phyloP scores from a whole-genome alignment of 805 yeast genomes.

The Suhomyces xylopsoci region DNA sequence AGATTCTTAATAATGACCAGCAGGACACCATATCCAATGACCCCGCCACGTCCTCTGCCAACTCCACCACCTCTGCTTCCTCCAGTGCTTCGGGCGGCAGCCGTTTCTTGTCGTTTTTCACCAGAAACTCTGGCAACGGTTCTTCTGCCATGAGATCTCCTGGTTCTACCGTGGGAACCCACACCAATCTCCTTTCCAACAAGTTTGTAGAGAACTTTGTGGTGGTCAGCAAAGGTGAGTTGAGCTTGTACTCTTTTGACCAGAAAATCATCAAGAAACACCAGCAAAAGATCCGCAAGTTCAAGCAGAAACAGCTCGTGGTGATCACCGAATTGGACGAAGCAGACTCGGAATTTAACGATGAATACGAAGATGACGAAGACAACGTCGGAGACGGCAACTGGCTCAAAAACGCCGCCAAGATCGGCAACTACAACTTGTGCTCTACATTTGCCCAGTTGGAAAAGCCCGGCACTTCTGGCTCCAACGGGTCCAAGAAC shows the following conservation, averaged over 20 bases:
- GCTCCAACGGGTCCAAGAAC: conserved; percentile 8
- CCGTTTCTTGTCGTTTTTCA: conserved; percentile 29
- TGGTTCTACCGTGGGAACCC: conserved; percentile 7
- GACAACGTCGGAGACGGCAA: conserved; percentile 56
- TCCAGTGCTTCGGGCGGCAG: conserved; percentile 10
- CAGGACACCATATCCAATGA: conserved; percentile 22
- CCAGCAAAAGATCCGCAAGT: conserved; percentile 26
- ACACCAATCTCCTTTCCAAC: conserved; percentile 17
- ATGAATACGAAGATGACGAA: conserved; percentile 22
- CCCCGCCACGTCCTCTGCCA: conserved; percentile 14
- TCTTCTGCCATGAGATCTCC: background rate
- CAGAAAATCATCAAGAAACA: conserved; percentile 42
- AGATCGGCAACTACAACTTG: conserved; percentile 50
- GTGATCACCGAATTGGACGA: conserved; percentile 11
- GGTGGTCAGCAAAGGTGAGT: conserved; percentile 67
- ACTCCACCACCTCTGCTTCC: conserved; percentile 7
- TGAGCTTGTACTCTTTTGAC: conserved; percentile 55
- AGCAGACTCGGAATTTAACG: conserved; percentile 23
- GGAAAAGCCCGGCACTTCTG: conserved; percentile 20
- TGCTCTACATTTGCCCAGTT: conserved; percentile 50
- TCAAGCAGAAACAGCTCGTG: conserved; percentile 18
- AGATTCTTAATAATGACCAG: conserved; percentile 35
- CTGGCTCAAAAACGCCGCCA: conserved; percentile 63
- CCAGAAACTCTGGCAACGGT: conserved; percentile 5
- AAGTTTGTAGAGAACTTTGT: conserved; percentile 50